Percentiles rank a stretch among this genome's conserved stretches.
These are phyloP conservation scores for Oryza punctata DNA, from an alignment of 176 grass and related monocot species.

Conservation along the genomic window DNA sequence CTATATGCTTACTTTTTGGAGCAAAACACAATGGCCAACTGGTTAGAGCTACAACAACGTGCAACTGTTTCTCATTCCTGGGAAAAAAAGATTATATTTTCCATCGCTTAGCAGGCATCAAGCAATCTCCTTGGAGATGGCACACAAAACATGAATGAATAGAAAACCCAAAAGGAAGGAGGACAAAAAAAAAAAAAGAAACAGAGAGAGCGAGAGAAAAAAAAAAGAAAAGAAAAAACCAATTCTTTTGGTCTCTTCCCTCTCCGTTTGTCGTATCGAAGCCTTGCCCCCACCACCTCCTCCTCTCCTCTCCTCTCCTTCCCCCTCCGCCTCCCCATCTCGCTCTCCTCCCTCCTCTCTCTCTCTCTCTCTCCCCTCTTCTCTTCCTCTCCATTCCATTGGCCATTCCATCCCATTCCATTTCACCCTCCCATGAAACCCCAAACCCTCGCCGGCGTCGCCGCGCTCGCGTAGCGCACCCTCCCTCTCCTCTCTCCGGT, in stretches of 20 bases:
- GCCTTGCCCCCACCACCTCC: neutral
- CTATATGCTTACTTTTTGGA: neutral
- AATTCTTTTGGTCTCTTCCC: constrained; percentile 27
- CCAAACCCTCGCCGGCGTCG: constrained; percentile 61
- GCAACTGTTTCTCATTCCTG: neutral
- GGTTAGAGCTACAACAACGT: neutral
- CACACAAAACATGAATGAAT: neutral
- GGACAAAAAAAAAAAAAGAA: neutral
- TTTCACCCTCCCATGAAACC: constrained; percentile 45
- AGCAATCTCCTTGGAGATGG: neutral
- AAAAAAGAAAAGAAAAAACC: neutral
- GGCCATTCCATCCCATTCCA: constrained; percentile 39
- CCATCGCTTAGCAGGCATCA: neutral
- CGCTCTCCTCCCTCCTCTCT: neutral
- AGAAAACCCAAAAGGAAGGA: neutral
- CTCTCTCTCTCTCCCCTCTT: neutral
- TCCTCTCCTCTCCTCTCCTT: neutral
- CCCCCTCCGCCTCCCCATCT: neutral
- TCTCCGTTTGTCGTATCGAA: constrained; percentile 50
- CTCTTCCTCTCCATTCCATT: constrained; percentile 28
- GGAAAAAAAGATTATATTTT: neutral
- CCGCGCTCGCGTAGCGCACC: constrained; percentile 20
- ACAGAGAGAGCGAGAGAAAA: too few relatives aligned
- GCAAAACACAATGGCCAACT: neutral
- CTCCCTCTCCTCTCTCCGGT: neutral